Conservation (phyloP, 2,329 filamentous ascomycete species). For the Calonectria multiphialidica region DNA sequence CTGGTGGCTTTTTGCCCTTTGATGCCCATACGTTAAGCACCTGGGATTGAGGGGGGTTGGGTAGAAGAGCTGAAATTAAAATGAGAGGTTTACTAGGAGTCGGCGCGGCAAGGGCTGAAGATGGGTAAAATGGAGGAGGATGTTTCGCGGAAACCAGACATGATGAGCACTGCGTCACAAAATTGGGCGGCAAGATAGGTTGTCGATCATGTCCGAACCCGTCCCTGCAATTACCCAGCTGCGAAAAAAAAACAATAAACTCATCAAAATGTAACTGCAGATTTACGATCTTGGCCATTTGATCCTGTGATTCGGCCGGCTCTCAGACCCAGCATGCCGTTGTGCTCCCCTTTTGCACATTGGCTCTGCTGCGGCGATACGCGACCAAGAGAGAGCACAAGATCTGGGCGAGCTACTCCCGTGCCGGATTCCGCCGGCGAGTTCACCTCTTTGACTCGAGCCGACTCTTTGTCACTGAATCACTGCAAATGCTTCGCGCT, state of each 20-base stretch:
- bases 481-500: neutral
- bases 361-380: neutral
- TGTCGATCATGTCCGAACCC: neutral
- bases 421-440: neutral
- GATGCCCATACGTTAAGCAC: neutral
- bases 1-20: neutral
- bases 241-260: neutral
- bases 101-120: neutral
- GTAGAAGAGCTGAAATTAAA: neutral
- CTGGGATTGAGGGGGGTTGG: neutral
- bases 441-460: neutral
- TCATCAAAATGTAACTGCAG: neutral
- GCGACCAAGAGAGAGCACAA: neutral
- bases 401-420: conserved; percentile 1
- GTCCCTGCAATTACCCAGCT: neutral
- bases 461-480: neutral
- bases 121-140: neutral
- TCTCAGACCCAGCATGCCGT: neutral
- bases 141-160: neutral
- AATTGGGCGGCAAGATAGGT: neutral
- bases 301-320: conserved; percentile 5
- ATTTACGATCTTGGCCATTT: neutral
- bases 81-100: neutral
- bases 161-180: neutral
- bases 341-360: neutral